A percentile compares a stretch with the other conserved stretches of the same genome.
Conservation (phyloP, 2,329 filamentous ascomycete species). For the Orbilia javanica region DNA sequence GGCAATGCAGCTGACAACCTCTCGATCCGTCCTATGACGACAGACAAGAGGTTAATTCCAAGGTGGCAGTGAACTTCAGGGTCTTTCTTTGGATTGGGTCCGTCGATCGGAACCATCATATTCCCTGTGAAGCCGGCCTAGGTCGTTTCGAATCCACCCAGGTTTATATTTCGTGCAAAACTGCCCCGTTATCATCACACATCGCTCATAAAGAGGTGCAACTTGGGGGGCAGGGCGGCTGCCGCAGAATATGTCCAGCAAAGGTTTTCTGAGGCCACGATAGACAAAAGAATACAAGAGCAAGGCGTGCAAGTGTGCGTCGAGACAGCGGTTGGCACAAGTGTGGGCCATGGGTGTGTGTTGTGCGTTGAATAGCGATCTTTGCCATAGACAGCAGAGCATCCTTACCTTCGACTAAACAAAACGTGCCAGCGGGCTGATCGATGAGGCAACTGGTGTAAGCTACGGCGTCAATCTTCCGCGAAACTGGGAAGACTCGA, state of each 20-base stretch:
- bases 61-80: slow-evolving; percentile 59
- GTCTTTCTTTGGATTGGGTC: slow-evolving; percentile 58
- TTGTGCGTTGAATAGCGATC: slow-evolving; percentile 57
- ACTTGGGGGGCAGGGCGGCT: slow-evolving; percentile 12
- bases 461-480: slow-evolving; percentile 56
- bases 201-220: slow-evolving; percentile 1
- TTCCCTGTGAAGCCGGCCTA: slow-evolving; percentile 41
- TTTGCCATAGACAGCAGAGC: slow-evolving; percentile 43
- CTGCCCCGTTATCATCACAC: slow-evolving; percentile 44
- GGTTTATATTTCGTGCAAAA: slow-evolving; percentile 31
- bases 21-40: slow-evolving; percentile 52
- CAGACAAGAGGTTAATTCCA: slow-evolving; percentile 52
- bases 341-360: slow-evolving; percentile 49
- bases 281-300: neutral
- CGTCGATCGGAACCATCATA: slow-evolving; percentile 50
- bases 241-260: slow-evolving; percentile 29
- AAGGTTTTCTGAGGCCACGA: slow-evolving; percentile 32
- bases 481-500: slow-evolving; percentile 53
- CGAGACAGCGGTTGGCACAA: neutral
- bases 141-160: slow-evolving; percentile 56
- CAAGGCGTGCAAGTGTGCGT: slow-evolving; percentile 2
- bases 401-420: slow-evolving; percentile 50
- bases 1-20: slow-evolving; percentile 52
- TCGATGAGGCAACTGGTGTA: slow-evolving; percentile 58
- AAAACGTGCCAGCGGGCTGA: slow-evolving; percentile 40